These are phyloP conservation scores for Picea abies DNA, from an alignment of 83 land plant genomes.

Conservation along the genomic window DNA sequence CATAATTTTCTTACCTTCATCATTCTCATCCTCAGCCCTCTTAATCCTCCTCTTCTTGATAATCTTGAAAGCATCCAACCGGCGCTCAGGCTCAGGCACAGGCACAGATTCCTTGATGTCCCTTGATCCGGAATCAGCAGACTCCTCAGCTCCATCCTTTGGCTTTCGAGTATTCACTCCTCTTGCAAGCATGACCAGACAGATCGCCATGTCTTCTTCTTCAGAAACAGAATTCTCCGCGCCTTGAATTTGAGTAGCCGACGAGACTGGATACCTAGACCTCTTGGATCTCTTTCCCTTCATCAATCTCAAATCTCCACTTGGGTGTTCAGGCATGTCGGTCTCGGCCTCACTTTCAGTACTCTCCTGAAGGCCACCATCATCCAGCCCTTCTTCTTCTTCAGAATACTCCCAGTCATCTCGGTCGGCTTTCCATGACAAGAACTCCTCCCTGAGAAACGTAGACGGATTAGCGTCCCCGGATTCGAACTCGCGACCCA, in stretches of 20 bases:
- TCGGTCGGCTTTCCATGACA: constrained; percentile 65
- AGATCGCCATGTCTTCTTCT: constrained; percentile 57
- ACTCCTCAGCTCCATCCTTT: constrained; percentile 40
- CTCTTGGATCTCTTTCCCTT: constrained; percentile 16
- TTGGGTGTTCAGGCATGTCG: not conserved
- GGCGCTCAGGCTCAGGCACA: not conserved
- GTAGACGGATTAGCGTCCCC: not conserved
- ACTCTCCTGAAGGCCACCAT: not conserved
- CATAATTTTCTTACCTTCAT: constrained; percentile 18
- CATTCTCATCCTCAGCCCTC: not conserved
- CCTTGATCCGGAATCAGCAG: constrained; percentile 51
- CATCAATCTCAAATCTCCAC: constrained; percentile 2
- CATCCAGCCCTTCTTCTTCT: not conserved
- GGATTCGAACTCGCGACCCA: constrained; percentile 4
- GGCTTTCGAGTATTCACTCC: constrained; percentile 25
- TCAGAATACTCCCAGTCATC: constrained; percentile 52
- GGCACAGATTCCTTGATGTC: constrained; percentile 3
- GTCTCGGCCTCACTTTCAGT: not conserved
- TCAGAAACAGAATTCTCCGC: constrained; percentile 6
- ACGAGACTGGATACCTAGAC: not conserved
- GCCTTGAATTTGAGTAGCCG: not conserved
- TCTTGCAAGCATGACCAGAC: constrained; percentile 54
- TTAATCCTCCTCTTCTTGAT: not conserved
- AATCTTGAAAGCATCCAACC: not conserved
- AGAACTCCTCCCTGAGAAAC: constrained; percentile 39